Base-by-base conservation (phyloP, 805 yeast genomes). In the Metschnikowia chrysomelidarum region DNA sequence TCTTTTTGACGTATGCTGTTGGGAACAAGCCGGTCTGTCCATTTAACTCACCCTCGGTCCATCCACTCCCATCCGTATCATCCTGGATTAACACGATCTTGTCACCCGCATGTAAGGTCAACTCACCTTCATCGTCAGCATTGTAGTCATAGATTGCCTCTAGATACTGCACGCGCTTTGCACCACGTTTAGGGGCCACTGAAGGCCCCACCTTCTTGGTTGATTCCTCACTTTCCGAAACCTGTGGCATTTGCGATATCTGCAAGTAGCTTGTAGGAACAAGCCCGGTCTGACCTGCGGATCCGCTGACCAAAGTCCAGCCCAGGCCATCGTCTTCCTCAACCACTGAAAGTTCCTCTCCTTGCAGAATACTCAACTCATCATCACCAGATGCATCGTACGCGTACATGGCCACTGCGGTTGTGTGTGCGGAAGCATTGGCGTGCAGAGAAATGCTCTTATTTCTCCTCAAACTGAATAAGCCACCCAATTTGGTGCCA, bases 31-130 rank as follows among this genome's bases (percentile, higher is more conserved):
- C 95, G 13, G 62, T 65, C 6, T 43, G 45, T 0, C 91, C 93
- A 44, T 77, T 67, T 5, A 82, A 40, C 54, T 85, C 91, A 9
- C 97, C 98, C 47, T 80, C 84, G 2, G 97, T 89, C 99, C 99
- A 93, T 0, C 98, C 98, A 46, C 82, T 85, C 34, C 82, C 84
- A 32, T 79, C 86, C 4, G 60, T 55, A 45, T 67, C 73, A 19
- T 73, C 80, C 26, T 65, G 69, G 1, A 84, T 51, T 9, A 93
- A 72, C 8, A 73, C 70, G 13, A 93, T 75, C 36, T 68, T 69
- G 43, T 91, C 97, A 2, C 96, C 96, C 0, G 74, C 80, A 6
- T 46, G 50, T 14, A 93, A 76, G 14, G 75, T 71, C 39, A 93
- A 57, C 59, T 93, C 98, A 50, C 85, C 91, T 17, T 75, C 82